phyloP scores from a whole-genome alignment of 768 basidiomycete genomes.

The Leccinellum rugosiceps region DNA sequence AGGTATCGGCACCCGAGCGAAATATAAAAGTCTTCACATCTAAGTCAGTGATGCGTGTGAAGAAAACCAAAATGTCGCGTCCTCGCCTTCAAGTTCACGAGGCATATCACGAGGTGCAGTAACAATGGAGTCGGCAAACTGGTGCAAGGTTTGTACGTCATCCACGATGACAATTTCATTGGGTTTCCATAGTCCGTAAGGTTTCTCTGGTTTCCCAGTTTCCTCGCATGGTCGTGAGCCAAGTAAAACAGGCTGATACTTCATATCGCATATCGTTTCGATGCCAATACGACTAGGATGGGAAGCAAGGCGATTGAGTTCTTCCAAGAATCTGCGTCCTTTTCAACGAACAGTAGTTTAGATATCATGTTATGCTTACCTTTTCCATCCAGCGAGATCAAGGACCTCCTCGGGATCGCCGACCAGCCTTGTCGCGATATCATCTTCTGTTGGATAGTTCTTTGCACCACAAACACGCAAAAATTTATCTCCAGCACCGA shows the following conservation, averaged over 20 bases:
- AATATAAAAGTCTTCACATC: constrained; percentile 58
- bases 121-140: constrained; percentile 70
- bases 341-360: not conserved
- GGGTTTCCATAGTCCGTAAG: constrained; percentile 61
- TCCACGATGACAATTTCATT: constrained; percentile 77
- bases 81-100: constrained; percentile 83
- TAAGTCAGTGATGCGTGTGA: not conserved
- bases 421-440: constrained; percentile 65
- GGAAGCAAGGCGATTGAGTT: not conserved
- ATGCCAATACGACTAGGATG: not conserved
- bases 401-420: constrained; percentile 66
- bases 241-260: constrained; percentile 61
- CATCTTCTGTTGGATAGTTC: constrained; percentile 77
- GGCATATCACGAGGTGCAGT: too few relatives aligned
- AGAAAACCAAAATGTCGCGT: too few relatives aligned
- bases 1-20: constrained; percentile 70
- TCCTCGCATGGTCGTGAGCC: constrained; percentile 29
- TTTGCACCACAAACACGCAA: constrained; percentile 80
- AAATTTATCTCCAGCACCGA: constrained; percentile 79
- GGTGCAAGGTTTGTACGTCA: constrained; percentile 70
- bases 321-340: constrained; percentile 35
- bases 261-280: constrained; percentile 46
- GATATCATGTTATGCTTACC: constrained; percentile 40
- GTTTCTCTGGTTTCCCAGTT: constrained; percentile 46
- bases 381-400: constrained; percentile 55